Conservation (phyloP, 495 filamentous ascomycete species). For the Wilcoxina mikolae region DNA sequence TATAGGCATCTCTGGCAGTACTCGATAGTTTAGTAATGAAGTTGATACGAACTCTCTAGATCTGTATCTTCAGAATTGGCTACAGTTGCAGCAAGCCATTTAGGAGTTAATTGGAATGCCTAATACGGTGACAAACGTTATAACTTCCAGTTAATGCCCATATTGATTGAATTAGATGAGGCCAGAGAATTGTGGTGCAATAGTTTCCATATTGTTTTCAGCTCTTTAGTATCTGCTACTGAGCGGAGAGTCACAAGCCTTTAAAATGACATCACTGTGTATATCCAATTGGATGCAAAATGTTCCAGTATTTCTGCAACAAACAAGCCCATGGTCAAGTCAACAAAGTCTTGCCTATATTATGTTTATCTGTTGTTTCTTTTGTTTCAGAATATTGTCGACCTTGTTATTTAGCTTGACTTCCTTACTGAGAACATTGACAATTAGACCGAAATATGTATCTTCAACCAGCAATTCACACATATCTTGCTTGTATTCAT, state of each 20-base stretch:
- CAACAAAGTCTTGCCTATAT: background rate
- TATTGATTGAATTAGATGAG: background rate
- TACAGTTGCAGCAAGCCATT: background rate
- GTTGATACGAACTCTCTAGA: background rate
- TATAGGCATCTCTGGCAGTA: background rate
- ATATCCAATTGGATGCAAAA: background rate
- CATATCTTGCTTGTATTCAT: background rate
- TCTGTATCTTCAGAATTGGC: background rate
- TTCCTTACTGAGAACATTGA: background rate
- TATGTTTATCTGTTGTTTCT: background rate
- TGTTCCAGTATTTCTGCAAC: background rate
- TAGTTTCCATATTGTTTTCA: background rate
- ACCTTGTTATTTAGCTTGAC: too few species aligned
- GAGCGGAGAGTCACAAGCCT: background rate
- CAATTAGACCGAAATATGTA: background rate
- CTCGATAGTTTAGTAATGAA: background rate
- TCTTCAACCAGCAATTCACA: background rate
- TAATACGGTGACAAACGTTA: background rate
- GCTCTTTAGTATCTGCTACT: background rate
- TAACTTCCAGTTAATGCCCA: background rate
- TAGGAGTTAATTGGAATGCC: background rate
- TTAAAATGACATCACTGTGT: background rate
- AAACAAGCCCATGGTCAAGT: background rate
- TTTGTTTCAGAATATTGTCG: too few species aligned
- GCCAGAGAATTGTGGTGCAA: background rate